A percentile compares a stretch with the other conserved stretches of the same genome.
Evolutionary conservation across 257 asterid genomes (phyloP).

Genomic region (Pogostemon cablin): DNA sequence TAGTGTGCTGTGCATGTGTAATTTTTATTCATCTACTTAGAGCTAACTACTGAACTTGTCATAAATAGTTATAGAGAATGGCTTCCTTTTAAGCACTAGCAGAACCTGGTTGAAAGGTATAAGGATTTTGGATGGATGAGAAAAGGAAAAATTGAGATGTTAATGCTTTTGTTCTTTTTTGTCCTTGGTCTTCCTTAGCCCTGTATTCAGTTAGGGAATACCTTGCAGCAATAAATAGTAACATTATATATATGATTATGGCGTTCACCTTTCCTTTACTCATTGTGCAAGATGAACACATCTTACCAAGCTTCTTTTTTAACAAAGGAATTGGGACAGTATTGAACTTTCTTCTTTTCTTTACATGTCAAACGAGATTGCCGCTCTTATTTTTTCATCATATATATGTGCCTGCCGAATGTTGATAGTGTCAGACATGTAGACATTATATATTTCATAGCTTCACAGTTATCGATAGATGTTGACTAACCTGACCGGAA

Average conservation of each 20-base stretch:
- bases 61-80: neutral
- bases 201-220: neutral
- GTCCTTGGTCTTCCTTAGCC: neutral
- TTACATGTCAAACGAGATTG: slow-evolving; percentile 5
- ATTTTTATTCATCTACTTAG: neutral
- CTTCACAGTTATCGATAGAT: slow-evolving; percentile 7
- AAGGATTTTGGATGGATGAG: neutral
- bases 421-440: neutral
- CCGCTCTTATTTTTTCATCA: neutral
- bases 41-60: neutral
- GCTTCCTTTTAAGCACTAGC: slow-evolving; percentile 11
- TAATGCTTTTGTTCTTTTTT: neutral
- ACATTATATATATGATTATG: slow-evolving; percentile 4
- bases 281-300: slow-evolving; percentile 8
- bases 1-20: slow-evolving; percentile 4
- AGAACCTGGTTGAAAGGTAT: neutral
- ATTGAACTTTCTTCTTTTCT: slow-evolving; percentile 6
- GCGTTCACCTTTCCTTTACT: slow-evolving; percentile 18
- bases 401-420: slow-evolving; percentile 1
- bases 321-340: neutral
- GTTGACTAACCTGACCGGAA: slow-evolving; percentile 34
- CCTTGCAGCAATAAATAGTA: neutral
- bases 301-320: neutral
- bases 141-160: slow-evolving; percentile 2
- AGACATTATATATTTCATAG: slow-evolving; percentile 19